Percentiles rank a stretch among this genome's conserved stretches.
phyloP scores from a whole-genome alignment of 2,329 filamentous ascomycete species.

The Rhynchosporium secalis region DNA sequence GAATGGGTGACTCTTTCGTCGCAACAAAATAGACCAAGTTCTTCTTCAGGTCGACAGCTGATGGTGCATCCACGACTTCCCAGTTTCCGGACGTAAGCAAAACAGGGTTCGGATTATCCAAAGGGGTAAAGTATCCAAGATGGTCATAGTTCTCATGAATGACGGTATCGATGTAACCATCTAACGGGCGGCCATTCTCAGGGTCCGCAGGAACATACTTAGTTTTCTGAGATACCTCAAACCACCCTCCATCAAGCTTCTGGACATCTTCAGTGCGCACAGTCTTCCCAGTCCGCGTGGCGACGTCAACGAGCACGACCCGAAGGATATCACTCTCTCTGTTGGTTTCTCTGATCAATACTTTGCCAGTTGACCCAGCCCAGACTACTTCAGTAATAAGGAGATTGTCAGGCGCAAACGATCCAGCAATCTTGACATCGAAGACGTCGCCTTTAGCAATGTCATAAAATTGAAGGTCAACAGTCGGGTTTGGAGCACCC shows the following conservation, averaged over 20 bases:
- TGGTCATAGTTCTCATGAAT: constrained; percentile 88
- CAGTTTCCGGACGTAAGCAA: constrained; percentile 86
- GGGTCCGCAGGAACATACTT: constrained; percentile 84
- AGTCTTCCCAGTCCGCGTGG: constrained; percentile 69
- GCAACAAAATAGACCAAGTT: constrained; percentile 90
- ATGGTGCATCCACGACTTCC: constrained; percentile 87
- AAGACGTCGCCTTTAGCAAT: constrained; percentile 76
- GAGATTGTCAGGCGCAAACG: constrained; percentile 77
- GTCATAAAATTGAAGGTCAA: constrained; percentile 87
- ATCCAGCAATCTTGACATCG: constrained; percentile 71
- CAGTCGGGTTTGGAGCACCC: constrained; percentile 87
- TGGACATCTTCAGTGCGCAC: constrained; percentile 78
- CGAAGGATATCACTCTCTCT: constrained; percentile 90
- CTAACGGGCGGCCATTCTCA: constrained; percentile 69
- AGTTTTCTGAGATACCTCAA: constrained; percentile 87
- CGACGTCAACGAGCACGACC: constrained; percentile 81
- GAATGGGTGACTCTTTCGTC: constrained; percentile 82
- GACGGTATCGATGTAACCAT: constrained; percentile 91
- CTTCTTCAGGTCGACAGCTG: constrained; percentile 78
- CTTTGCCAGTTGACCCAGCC: constrained; percentile 72
- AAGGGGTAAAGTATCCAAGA: constrained; percentile 85
- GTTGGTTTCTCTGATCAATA: constrained; percentile 89
- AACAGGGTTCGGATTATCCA: constrained; percentile 78
- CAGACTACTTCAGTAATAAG: constrained; percentile 93
- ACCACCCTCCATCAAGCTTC: constrained; percentile 93